Conservation (phyloP, 73 alveolate species). For the Paramecium sexaurelia region DNA sequence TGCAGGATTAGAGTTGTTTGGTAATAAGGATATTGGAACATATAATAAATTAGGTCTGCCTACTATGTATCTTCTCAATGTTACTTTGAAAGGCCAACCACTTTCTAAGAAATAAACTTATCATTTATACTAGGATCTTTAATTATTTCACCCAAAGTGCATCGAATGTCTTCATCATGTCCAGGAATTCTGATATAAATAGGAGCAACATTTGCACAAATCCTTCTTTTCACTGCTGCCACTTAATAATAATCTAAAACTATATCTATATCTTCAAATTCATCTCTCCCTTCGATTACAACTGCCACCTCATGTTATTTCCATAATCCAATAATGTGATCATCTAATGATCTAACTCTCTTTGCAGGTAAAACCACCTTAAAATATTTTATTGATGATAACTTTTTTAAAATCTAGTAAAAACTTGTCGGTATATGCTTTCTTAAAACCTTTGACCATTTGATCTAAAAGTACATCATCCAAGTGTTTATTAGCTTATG, state of each 20-base stretch:
- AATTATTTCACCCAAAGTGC: slow-evolving; percentile 59
- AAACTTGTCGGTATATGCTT: not conserved
- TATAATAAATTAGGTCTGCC: slow-evolving; percentile 78
- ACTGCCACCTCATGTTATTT: slow-evolving; percentile 69
- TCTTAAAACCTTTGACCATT: slow-evolving; percentile 23
- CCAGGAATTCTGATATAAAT: slow-evolving; percentile 46
- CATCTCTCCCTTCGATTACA: slow-evolving; percentile 76
- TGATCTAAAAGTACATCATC: slow-evolving; percentile 9
- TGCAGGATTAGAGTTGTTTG: slow-evolving; percentile 63
- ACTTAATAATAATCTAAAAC: slow-evolving; percentile 57
- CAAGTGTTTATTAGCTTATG: not conserved
- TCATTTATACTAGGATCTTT: slow-evolving; percentile 51
- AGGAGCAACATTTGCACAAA: slow-evolving; percentile 41
- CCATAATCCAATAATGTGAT: slow-evolving; percentile 42
- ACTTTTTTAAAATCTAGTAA: not conserved
- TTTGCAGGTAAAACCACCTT: slow-evolving; percentile 51
- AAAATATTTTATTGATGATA: not conserved
- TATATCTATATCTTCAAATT: slow-evolving; percentile 68
- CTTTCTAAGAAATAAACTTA: slow-evolving; percentile 18
- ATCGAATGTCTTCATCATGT: slow-evolving; percentile 70
- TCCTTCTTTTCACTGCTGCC: slow-evolving; percentile 44
- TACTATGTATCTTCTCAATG: slow-evolving; percentile 71
- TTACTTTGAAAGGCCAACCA: slow-evolving; percentile 60
- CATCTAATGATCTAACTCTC: slow-evolving; percentile 35
- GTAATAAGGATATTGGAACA: slow-evolving; percentile 65